These are phyloP conservation scores for Acarospora socialis DNA, from an alignment of 2,329 filamentous ascomycete species.

Conservation along the genomic window DNA sequence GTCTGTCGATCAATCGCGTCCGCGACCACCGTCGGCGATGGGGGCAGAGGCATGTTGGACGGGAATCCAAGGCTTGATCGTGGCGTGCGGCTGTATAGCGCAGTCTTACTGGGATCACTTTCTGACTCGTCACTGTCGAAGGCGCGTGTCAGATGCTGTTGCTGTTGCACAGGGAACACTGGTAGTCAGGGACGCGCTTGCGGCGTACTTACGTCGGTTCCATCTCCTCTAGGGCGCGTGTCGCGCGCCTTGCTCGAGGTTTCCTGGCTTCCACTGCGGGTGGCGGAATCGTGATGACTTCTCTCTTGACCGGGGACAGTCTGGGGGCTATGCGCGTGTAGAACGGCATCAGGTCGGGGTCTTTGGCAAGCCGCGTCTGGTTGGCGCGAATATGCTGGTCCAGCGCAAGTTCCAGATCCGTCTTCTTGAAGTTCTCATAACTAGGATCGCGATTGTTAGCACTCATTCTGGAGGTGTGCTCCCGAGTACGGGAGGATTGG, in stretches of 20 bases:
- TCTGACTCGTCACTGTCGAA: slow-evolving; percentile 12
- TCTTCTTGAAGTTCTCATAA: slow-evolving; percentile 58
- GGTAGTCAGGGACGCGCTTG: neutral
- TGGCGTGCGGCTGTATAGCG: slow-evolving; percentile 19
- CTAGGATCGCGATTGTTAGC: slow-evolving; percentile 30
- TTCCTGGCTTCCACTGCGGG: slow-evolving; percentile 24
- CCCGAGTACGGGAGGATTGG: slow-evolving; percentile 9
- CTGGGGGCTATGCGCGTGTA: slow-evolving; percentile 52
- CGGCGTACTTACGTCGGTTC: slow-evolving; percentile 17
- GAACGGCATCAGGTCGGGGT: slow-evolving; percentile 57
- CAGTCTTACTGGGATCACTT: neutral
- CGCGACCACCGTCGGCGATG: slow-evolving; percentile 66
- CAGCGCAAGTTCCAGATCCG: slow-evolving; percentile 61
- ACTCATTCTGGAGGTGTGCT: slow-evolving; percentile 8
- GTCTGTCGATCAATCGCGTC: slow-evolving; percentile 56
- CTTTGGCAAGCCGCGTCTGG: slow-evolving; percentile 46
- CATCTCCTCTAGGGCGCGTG: slow-evolving; percentile 20
- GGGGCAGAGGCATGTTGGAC: slow-evolving; percentile 55
- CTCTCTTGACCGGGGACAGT: slow-evolving; percentile 48
- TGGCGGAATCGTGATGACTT: slow-evolving; percentile 25
- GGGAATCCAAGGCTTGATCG: slow-evolving; percentile 21
- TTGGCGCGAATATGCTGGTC: slow-evolving; percentile 61
- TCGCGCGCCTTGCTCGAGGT: slow-evolving; percentile 22
- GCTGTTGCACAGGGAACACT: neutral
- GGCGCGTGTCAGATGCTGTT: slow-evolving; percentile 13